Base-by-base conservation (phyloP, 352 stramenopile genomes). In the Globisporangium takayamanum region DNA sequence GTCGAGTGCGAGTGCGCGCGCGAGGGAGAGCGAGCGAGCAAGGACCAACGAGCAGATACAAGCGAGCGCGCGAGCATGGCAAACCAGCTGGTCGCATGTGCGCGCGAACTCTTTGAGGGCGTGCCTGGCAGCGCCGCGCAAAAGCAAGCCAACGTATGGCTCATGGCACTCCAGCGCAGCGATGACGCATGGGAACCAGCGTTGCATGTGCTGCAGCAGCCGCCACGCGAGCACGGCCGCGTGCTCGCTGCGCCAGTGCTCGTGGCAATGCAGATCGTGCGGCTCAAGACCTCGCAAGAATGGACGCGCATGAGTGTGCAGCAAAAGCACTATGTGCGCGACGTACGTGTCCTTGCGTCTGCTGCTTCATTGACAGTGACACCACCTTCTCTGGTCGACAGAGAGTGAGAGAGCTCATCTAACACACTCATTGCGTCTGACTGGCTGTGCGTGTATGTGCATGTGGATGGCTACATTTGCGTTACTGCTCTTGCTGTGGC, bases 261-360 rank as follows among this genome's bases (percentile, higher is more conserved):
- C 28, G 78, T 89, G 37, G 80, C 78, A 18, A 73, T 86, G 68
- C 82, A 92, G 63, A 76, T 92, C 55, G 53, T 92, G 50, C 78
- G 80, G 0, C 63, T 82, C 30, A 92, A 92, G 61, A 81, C 78
- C 33, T 62, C 74, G 28, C 62, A 85, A 5, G 69, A 73, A 45
- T 92, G 81, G 81, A 47, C 46, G 14, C 47, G 51, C 5, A 74
- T 78, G 22, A 72, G 58, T 11, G 18, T 36, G 2, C 57, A 77
- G n/a, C 68, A 84, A 42, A 72, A 73, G 30, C 58, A 64, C 7
- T 36, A 67, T 15, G 75, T 91, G 8, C 68, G 68, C 16, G 57
- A 84, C 58, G 81, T 91, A 51, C 15, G 67, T 50, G 30, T 16
- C 14, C 6, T 1, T 26, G 14, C 2, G 36, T 28, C 36, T 54